These are phyloP conservation scores for Amylostereum chailletii DNA, from an alignment of 1,284 basidiomycete genomes.

Conservation along the genomic window DNA sequence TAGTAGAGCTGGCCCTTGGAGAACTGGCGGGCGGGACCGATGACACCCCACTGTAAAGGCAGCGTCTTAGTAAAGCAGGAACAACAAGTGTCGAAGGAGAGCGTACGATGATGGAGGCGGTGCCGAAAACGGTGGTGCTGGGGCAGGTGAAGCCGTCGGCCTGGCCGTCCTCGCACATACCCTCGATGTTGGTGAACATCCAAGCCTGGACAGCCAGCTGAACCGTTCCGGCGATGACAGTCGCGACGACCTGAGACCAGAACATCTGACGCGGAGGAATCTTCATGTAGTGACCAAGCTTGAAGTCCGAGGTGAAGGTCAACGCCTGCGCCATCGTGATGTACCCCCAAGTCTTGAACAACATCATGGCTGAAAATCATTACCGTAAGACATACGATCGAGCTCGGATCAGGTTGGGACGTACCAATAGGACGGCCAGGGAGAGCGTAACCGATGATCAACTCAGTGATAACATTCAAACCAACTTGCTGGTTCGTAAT, in stretches of 20 bases:
- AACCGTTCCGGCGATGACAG: constrained; percentile 32
- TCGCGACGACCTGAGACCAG: constrained; percentile 34
- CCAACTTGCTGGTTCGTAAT: constrained; percentile 34
- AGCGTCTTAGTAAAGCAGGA: not conserved
- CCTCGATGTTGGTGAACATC: constrained; percentile 37
- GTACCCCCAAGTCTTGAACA: constrained; percentile 44
- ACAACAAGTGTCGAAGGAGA: not conserved
- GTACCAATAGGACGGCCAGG: constrained; percentile 33
- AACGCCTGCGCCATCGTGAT: constrained; percentile 38
- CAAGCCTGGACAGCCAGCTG: constrained; percentile 34
- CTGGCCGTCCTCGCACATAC: constrained; percentile 27
- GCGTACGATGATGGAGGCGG: constrained; percentile 29
- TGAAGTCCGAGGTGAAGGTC: constrained; percentile 36
- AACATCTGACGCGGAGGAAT: constrained; percentile 38
- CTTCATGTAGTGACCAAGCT: constrained; percentile 41
- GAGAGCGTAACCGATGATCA: constrained; percentile 35
- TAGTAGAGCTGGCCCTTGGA: constrained; percentile 30
- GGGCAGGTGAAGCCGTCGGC: constrained; percentile 28
- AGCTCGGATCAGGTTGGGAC: no score
- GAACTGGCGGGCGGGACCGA: constrained; percentile 38
- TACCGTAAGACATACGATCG: no score
- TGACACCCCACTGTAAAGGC: constrained; percentile 30
- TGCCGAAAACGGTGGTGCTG: constrained; percentile 26
- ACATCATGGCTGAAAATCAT: constrained; percentile 35
- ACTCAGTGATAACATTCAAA: constrained; percentile 35